Conservation (phyloP, 108 stramenopile genomes). For the Ochromonas danica region DNA sequence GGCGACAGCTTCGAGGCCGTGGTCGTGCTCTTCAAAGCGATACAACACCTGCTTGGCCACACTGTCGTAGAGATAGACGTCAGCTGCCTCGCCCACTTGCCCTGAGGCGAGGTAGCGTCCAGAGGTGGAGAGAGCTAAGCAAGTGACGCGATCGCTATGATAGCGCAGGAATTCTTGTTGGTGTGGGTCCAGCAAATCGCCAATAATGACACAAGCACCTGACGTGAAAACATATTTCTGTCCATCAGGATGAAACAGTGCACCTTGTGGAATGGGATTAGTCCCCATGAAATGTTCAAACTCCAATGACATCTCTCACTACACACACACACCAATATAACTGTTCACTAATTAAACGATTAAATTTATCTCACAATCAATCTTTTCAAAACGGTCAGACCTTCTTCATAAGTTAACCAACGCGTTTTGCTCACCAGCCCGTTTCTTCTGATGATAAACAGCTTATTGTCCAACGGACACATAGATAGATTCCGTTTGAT, state of each 20-base stretch:
- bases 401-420: no score
- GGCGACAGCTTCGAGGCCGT: constrained; percentile 50
- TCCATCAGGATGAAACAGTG: constrained; percentile 53
- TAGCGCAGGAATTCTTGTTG: constrained; percentile 46
- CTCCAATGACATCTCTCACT: no score
- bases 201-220: constrained; percentile 51
- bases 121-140: constrained; percentile 28
- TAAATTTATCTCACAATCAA: no score
- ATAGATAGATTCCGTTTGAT: no score
- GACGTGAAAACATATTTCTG: constrained; percentile 51
- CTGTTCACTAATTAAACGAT: no score
- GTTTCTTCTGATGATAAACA: no score
- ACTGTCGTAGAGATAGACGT: constrained; percentile 59
- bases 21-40: constrained; percentile 60
- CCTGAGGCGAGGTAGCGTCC: constrained; percentile 55
- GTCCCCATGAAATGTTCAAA: constrained; percentile 25
- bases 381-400: no score
- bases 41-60: constrained; percentile 43
- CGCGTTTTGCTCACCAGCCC: no score
- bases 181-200: constrained; percentile 60
- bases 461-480: no score
- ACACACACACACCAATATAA: no score
- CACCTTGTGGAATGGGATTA: constrained; percentile 36
- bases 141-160: constrained; percentile 47
- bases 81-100: constrained; percentile 52